Base-by-base conservation (phyloP, 2,329 filamentous ascomycete genomes). In the Chaetomium sp. region DNA sequence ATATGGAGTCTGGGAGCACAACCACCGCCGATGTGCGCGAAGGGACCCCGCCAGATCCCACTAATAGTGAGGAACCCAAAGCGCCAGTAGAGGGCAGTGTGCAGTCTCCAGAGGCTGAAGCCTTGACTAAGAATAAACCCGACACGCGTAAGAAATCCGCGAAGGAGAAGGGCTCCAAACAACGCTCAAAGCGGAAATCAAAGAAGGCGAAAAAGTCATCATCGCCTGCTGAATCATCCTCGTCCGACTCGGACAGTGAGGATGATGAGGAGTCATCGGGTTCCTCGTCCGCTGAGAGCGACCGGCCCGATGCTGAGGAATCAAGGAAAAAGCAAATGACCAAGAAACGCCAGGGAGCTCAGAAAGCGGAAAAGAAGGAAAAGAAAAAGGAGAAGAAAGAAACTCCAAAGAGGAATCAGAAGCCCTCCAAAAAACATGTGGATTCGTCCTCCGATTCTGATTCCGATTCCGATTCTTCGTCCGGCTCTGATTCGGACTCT, bases 281-380 rank as follows among this genome's bases (percentile, higher is more conserved):
- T 42, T 42, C 40, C 6, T 65, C 61, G 5, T 65, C 68, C n/a
- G 66, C 65, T 3, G 63, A 66, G 11, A 59, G 60, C 11, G 63
- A 58, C 36, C 55, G 56, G 34, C 63, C 63, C 0, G 65, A 63
- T 7, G 64, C 58, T 6, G 63, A 64, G 12, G 50, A 44, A 6
- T 35, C 58, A 33, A 65, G 64, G 54, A 70, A 67, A 56, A 69
- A 67, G 57, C 62, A 61, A 19, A 34, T 52, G 6, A 49, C 60
- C 33, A 71, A 68, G 61, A 70, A 68, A 53, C 68, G 66, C 2
- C 63, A 64, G 32, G 64, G 66, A 12, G n/a, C 55, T 5, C 63
- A 63, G 9, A 70, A 67, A 47, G 27, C 59, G 58, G 68, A 66
- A 52, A 67, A 66, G 44, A 33, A 49, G 33, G 58, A 59, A 14